Conservation (phyloP, 2,329 filamentous ascomycete genomes). For the Akanthomyces muscarius region DNA sequence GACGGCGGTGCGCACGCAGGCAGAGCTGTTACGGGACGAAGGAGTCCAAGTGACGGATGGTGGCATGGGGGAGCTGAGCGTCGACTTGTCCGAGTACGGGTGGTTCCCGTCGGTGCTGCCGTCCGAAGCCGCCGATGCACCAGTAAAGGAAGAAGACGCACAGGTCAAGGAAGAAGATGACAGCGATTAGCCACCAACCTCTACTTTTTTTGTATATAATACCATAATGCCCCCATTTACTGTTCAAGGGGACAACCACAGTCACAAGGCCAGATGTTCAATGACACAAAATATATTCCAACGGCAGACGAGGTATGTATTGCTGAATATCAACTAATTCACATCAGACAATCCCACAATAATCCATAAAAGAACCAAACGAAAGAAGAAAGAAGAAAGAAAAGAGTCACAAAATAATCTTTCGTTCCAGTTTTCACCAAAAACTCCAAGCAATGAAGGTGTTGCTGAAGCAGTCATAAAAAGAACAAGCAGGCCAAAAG, state of each 20-base stretch:
- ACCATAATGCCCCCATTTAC: background rate
- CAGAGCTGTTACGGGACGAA: slow-evolving; percentile 45
- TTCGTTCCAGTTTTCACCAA: slow-evolving; percentile 17
- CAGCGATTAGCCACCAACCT: background rate
- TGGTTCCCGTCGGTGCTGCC: slow-evolving; percentile 53
- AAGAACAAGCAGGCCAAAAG: background rate
- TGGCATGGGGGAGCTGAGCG: slow-evolving; percentile 48
- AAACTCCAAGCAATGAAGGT: slow-evolving; percentile 18
- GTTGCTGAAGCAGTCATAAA: slow-evolving; percentile 19
- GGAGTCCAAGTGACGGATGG: slow-evolving; percentile 48
- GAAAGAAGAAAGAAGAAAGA: slow-evolving; percentile 20
- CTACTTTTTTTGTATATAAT: too few relatives aligned
- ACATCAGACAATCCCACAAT: slow-evolving; percentile 14
- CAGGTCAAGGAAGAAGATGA: background rate
- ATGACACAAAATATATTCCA: background rate
- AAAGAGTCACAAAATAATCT: background rate
- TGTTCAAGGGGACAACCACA: background rate
- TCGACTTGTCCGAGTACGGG: slow-evolving; percentile 49
- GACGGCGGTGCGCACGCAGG: slow-evolving; percentile 47
- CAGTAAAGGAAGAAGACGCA: background rate
- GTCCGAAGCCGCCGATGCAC: slow-evolving; percentile 28
- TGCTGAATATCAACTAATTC: slow-evolving; percentile 11
- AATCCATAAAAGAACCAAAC: slow-evolving; percentile 24
- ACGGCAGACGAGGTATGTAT: slow-evolving; percentile 6
- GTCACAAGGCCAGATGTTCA: background rate